These are phyloP conservation scores for Amanita inopinata DNA, from an alignment of 768 basidiomycete species.

Conservation along the genomic window DNA sequence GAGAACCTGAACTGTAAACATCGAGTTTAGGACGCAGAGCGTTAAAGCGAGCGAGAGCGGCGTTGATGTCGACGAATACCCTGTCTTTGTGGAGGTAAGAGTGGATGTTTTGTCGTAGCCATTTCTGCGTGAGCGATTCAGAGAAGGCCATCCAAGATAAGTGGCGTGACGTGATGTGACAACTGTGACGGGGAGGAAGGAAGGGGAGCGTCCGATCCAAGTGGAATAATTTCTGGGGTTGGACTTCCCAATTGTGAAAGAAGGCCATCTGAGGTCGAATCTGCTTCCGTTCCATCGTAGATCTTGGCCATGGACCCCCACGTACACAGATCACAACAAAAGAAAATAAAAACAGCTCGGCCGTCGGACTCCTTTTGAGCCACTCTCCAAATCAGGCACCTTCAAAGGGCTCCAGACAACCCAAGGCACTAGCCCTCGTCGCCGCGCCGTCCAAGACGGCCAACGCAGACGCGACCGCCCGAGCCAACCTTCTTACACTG, in stretches of 20 bases:
- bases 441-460: neutral
- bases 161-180: conserved; percentile 4
- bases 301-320: neutral
- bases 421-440: neutral
- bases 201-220: conserved; percentile 5
- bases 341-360: neutral
- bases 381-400: conserved; percentile 3
- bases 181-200: conserved; percentile 4
- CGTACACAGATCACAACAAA: neutral
- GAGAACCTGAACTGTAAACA: conserved; percentile 51
- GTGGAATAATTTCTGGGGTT: conserved; percentile 15
- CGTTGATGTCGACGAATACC: conserved; percentile 55
- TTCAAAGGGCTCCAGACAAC: neutral
- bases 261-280: conserved; percentile 9
- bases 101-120: conserved; percentile 58
- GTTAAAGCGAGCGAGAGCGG: conserved; percentile 40
- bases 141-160: conserved; percentile 13
- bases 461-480: neutral
- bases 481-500: neutral
- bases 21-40: conserved; percentile 73
- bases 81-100: conserved; percentile 46
- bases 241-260: conserved; percentile 13
- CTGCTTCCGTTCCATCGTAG: conserved; percentile 14
- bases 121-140: conserved; percentile 39
- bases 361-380: neutral